Base-by-base conservation (phyloP, 2,329 filamentous ascomycete genomes). In the Didymella pinodella region DNA sequence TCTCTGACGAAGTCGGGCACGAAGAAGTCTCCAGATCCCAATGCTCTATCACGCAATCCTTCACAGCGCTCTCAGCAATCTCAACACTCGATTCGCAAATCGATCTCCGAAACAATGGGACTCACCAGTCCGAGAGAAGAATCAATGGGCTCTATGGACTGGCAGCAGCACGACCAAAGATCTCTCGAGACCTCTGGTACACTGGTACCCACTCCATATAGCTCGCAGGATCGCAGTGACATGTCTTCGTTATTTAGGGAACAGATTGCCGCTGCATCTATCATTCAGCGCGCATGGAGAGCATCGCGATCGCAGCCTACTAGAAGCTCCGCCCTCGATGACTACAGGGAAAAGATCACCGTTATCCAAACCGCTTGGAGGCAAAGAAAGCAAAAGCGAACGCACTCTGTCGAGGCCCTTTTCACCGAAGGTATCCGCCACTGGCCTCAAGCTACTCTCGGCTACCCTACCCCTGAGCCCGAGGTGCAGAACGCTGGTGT, bases 341-440 rank as follows among this genome's bases (percentile, higher is more conserved):
- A 78, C 36, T 78, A 77, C 68, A 77, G 71, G 62, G 66, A 72
- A 14, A 78, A 77, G 41, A 75, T 78, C 16, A 75, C 69, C 2
- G 47, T 77, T 12, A 73, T 78, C 5, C 77, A 78, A 48, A 75
- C 73, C 46, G 65, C 71, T 16, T 79, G 77, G 77, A 68, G 76
- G 48, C 64, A 76, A 57, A 71, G 68, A 58, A 76, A 69, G 51
- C 66, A 72, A 51, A 68, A 65, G 16, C 68, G 65, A 16, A 62
- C 65, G 20, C 67, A 65, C 54, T 74, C 72, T 18, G 69, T 76
- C 18, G 67, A 69, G 46, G 72, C 74, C 10, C 65, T 77, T 3
- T 53, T 77, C 25, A 69, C 65, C 8, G 68, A 71, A 38, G 71
- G 71, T 16, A 67, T 73, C 29, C 68, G 69, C 38, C 71, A 74